A percentile compares a stretch with the other conserved stretches of the same genome.
phyloP scores from a whole-genome alignment of 1,139 yeast species.

The Taphrina confusa region DNA sequence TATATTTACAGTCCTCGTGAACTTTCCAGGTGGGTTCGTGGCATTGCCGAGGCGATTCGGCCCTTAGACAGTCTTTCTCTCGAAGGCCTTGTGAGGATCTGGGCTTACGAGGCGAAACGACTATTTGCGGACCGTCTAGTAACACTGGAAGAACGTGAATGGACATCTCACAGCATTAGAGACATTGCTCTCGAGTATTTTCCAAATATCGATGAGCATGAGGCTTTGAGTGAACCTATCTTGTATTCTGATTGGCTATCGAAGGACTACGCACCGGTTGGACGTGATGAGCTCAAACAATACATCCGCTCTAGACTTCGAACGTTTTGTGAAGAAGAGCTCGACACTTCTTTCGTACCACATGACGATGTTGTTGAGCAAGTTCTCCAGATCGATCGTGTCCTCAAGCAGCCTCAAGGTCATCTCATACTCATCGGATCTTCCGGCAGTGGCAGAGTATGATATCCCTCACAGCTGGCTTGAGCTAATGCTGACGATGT shows the following conservation, averaged over 20 bases:
- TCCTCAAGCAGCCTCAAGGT: slow-evolving; percentile 81
- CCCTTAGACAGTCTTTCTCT: slow-evolving; percentile 49
- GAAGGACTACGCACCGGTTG: slow-evolving; percentile 61
- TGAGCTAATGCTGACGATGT: slow-evolving; percentile 24
- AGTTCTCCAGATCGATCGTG: slow-evolving; percentile 76
- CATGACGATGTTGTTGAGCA: slow-evolving; percentile 76
- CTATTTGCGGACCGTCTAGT: slow-evolving; percentile 74
- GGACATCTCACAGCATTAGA: slow-evolving; percentile 56
- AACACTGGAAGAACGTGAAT: slow-evolving; percentile 52
- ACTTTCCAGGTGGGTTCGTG: slow-evolving; percentile 81
- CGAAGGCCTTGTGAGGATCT: slow-evolving; percentile 58
- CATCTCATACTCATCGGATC: slow-evolving; percentile 88
- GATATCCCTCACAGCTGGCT: slow-evolving; percentile 37
- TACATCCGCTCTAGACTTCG: slow-evolving; percentile 67
- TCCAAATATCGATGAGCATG: slow-evolving; percentile 51
- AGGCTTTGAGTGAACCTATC: slow-evolving; percentile 55
- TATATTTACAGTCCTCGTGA: slow-evolving; percentile 89
- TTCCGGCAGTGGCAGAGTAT: slow-evolving; percentile 70
- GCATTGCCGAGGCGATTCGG: slow-evolving; percentile 63
- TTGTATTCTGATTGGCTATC: slow-evolving; percentile 76
- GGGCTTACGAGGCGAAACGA: slow-evolving; percentile 82
- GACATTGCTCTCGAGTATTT: slow-evolving; percentile 51
- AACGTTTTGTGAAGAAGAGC: slow-evolving; percentile 74
- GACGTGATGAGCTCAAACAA: slow-evolving; percentile 52
- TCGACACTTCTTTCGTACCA: slow-evolving; percentile 63